Base-by-base conservation (phyloP, 805 yeast genomes). In the Starmerella stigmatis region DNA sequence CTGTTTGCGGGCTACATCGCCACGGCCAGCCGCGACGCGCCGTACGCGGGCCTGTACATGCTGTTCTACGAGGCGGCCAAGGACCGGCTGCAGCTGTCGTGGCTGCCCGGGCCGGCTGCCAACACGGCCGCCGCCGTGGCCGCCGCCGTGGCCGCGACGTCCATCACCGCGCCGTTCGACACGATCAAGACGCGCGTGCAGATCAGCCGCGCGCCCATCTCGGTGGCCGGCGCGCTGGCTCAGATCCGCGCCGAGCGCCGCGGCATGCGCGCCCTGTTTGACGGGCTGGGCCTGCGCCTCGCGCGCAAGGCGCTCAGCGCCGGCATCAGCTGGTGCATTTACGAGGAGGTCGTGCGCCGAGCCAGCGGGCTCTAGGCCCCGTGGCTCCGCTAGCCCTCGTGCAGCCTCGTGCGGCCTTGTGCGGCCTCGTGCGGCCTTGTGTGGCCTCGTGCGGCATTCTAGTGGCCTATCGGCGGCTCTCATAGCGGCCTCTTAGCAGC, bases 271-370 rank as follows among this genome's bases (percentile, higher is more conserved):
- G 23, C 48, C 17, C 66, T 92, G 43, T 88, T 92, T 61, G 80
- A 85, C 61, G 98, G 98, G 0, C 65, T 92, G 25, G 74, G 85
- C 32, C 69, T 92, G 54, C 70, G 98, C 52, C 69, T 92, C 41
- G 71, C 81, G 4, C 71, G 97, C 55, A 92, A 92, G 64, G 95
- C 89, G 0, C 62, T 84, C 39, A 82, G 94, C 62, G 89, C 96
- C 0, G 96, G 95, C 1, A 86, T 92, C 49, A 86, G 95, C 41
- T 92, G 98, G 98, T 85, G 95, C 48, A 79, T 92, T 20, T 92
- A 89, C 61, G 98, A 92, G 62, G 96, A 92, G 60, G 65, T 89
- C 44, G 74, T 89, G 23, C 33, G 40, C n/a, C 35, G 35, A n/a
- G n/a, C n/a, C n/a, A n/a, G n/a, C n/a, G n/a, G n/a, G n/a, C n/a